phyloP scores from a whole-genome alignment of 108 stramenopile species.

The Pseudonitzschia delicatissima region DNA sequence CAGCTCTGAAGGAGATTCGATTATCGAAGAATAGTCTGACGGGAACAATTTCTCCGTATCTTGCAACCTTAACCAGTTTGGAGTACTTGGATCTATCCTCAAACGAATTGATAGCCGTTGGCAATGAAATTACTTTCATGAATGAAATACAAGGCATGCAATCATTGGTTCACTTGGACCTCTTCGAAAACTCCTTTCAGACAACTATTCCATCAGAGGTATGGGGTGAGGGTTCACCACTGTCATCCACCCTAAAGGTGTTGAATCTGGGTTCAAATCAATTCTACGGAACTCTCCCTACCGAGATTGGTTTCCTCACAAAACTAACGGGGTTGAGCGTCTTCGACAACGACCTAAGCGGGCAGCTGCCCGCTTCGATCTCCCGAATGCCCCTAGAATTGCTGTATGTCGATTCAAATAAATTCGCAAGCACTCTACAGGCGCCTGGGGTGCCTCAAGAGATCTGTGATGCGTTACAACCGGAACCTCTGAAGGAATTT shows the following conservation, averaged over 20 bases:
- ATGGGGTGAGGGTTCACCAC: not conserved
- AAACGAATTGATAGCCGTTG: conserved; percentile 29
- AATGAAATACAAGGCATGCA: conserved; percentile 17
- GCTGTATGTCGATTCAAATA: conserved; percentile 13
- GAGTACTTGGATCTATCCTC: conserved; percentile 25
- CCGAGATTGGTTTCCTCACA: conserved; percentile 7
- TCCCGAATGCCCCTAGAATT: conserved; percentile 22
- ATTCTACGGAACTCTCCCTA: conserved; percentile 18
- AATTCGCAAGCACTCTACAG: not conserved
- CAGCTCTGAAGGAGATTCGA: conserved; percentile 22
- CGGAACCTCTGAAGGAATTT: conserved; percentile 4
- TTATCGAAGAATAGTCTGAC: conserved; percentile 4
- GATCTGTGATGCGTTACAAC: not conserved
- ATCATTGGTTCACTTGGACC: conserved; percentile 5
- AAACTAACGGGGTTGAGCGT: conserved; percentile 8
- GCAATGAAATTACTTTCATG: conserved; percentile 34
- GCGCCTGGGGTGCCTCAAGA: not conserved
- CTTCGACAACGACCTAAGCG: conserved; percentile 3
- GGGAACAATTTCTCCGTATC: not conserved
- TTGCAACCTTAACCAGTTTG: not conserved
- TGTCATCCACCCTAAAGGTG: conserved; percentile 1
- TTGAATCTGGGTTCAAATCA: conserved; percentile 17
- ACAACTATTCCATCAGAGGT: conserved; percentile 7
- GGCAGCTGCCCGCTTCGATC: not conserved
- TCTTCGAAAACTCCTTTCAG: not conserved